These are phyloP conservation scores for Aphanocladium album DNA, from an alignment of 2,329 filamentous ascomycete species.

Conservation along the genomic window DNA sequence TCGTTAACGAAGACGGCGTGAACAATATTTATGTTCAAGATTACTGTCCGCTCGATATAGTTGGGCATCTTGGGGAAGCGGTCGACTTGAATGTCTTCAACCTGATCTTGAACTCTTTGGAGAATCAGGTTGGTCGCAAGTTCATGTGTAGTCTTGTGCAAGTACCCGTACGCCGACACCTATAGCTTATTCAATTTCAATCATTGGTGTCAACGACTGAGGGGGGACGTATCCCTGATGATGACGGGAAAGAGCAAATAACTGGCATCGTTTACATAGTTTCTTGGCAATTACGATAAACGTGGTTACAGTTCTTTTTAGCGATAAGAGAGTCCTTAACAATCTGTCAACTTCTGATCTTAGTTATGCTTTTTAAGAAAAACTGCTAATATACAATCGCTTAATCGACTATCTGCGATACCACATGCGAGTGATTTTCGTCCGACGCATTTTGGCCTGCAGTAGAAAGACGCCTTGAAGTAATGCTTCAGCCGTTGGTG, in stretches of 20 bases:
- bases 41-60: slow-evolving; percentile 15
- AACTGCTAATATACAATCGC: not conserved
- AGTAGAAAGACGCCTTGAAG: slow-evolving; percentile 70
- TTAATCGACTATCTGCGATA: slow-evolving; percentile 45
- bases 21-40: slow-evolving; percentile 16
- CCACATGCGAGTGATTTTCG: slow-evolving; percentile 52
- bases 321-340: not conserved
- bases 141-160: slow-evolving; percentile 2
- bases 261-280: not conserved
- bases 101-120: slow-evolving; percentile 14
- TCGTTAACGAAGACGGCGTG: slow-evolving; percentile 13
- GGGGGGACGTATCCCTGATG: not conserved
- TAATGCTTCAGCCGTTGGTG: slow-evolving; percentile 54
- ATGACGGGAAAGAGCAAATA: not conserved
- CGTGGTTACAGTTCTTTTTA: not conserved
- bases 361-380: not conserved
- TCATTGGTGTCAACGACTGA: not conserved
- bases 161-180: not conserved
- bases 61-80: slow-evolving; percentile 15
- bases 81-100: slow-evolving; percentile 15
- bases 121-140: slow-evolving; percentile 6
- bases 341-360: not conserved
- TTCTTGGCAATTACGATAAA: not conserved
- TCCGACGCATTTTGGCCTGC: slow-evolving; percentile 68
- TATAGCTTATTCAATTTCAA: not conserved